Base-by-base conservation (phyloP, 148 eudicot genomes). In the Pouteria glomerata region DNA sequence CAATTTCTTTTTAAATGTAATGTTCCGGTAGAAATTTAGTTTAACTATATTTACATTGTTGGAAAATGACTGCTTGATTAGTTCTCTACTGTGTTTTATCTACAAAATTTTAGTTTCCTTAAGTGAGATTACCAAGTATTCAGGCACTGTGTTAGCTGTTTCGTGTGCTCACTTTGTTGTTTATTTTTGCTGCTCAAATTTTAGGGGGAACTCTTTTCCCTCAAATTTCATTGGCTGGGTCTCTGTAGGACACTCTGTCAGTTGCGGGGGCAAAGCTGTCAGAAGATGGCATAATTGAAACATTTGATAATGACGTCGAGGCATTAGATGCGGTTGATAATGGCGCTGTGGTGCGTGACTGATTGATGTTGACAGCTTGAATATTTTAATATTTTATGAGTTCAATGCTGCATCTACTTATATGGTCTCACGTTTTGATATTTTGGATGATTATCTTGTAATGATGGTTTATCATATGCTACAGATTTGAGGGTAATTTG, bases 241-340 rank as follows among this genome's bases (percentile, higher is more conserved):
- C 41, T 63, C 44, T 63, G 65, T 74, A 88, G 92, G 92, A 83
- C 42, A 69, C 81, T 59, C 34, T 57, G 42, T 31, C 80, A 21
- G 77, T 44, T 75, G 70, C 26, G 8, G 81, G 73, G 73, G 87
- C 71, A 19, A 74, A 72, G 57, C 73, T 76, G 21, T 78, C 79
- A 19, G 85, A 87, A 51, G 72, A 81, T 74, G 84, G 81, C 60
- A 76, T 78, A 24, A 63, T 73, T 51, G 77, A 81, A 71, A 81
- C 87, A 62, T 81, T 75, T 47, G 71, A 76, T 39, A 81, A 83
- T 31, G 89, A 83, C 21, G 82, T 83, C 14, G 84, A 81, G 58
- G 87, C 85, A 63, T 68, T 88, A 65, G 79, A 78, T 75, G 87
- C 83, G 39, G 78, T 69, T 72, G 78, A 79, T 5, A 82, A 78